Evolutionary conservation across 208 protist genomes (phyloP).

Genomic region (Angomonas ambiguus): DNA sequence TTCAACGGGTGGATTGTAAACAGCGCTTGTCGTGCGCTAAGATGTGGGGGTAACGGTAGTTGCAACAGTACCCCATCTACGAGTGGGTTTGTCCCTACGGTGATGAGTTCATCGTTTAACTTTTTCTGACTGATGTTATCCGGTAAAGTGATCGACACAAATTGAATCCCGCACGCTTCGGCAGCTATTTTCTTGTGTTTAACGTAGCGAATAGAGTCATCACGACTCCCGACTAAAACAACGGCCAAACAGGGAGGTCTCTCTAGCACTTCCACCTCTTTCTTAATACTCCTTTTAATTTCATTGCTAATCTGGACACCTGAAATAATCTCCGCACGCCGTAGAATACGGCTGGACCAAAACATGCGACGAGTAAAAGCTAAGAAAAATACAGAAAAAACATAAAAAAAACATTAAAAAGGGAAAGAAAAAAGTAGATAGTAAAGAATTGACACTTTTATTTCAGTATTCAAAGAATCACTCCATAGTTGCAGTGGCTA

Average conservation of each 20-base stretch:
- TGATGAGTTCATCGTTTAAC: conserved; percentile 35
- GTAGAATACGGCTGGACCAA: background rate
- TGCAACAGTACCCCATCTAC: conserved; percentile 89
- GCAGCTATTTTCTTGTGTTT: conserved; percentile 42
- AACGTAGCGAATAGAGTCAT: conserved; percentile 84
- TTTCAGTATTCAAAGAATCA: background rate
- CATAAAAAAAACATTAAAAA: background rate
- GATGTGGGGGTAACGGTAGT: conserved; percentile 90
- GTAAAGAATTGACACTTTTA: background rate
- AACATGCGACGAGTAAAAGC: conserved; percentile 5
- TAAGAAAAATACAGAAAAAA: background rate
- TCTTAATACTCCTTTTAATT: conserved; percentile 30
- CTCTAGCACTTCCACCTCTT: conserved; percentile 23
- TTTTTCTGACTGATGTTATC: conserved; percentile 20
- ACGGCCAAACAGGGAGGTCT: conserved; percentile 83
- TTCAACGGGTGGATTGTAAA: conserved; percentile 67
- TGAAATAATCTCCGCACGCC: conserved; percentile 37
- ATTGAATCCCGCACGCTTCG: conserved; percentile 38
- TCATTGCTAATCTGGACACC: conserved; percentile 34
- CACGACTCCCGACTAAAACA: conserved; percentile 89
- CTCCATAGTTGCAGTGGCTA: too few species aligned
- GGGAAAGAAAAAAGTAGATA: background rate
- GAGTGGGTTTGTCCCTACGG: conserved; percentile 25
- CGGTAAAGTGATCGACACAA: conserved; percentile 32
- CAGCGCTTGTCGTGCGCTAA: conserved; percentile 66